phyloP scores from a whole-genome alignment of 1,284 basidiomycete genomes.

The Amylostereum areolatum region DNA sequence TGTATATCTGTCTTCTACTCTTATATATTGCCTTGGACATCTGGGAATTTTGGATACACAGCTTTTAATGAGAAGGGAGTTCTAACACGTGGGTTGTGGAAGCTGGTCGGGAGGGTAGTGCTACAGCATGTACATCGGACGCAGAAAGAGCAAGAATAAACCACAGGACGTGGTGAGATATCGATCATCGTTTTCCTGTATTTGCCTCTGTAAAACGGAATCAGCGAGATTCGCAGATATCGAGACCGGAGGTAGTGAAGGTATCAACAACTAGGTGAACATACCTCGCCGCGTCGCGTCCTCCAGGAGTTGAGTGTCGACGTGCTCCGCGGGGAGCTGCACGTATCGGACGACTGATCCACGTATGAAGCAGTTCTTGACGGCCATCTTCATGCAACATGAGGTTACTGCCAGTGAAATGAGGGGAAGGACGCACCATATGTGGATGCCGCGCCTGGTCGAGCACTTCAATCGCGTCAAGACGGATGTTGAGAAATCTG shows the following conservation, averaged over 20 bases:
- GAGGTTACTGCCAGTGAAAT: neutral
- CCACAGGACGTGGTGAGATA: neutral
- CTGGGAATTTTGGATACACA: too few species aligned
- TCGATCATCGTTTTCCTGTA: constrained; percentile 10
- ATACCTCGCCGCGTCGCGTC: constrained; percentile 94
- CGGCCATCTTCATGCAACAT: constrained; percentile 77
- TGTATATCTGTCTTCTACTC: neutral
- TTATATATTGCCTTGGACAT: too few species aligned
- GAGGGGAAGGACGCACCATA: constrained; percentile 61
- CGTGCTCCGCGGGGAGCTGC: constrained; percentile 85
- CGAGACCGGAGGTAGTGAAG: neutral
- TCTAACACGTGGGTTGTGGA: too few species aligned
- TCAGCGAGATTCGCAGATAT: neutral
- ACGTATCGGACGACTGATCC: constrained; percentile 98
- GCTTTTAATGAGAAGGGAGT: too few species aligned
- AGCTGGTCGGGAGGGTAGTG: neutral
- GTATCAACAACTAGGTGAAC: constrained; percentile 15
- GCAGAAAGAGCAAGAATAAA: neutral
- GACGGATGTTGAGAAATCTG: constrained; percentile 95
- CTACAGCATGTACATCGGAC: constrained; percentile 2
- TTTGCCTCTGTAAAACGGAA: constrained; percentile 9
- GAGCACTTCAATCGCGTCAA: constrained; percentile 91
- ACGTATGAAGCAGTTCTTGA: constrained; percentile 98
- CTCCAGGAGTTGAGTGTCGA: constrained; percentile 94
- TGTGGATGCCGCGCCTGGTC: constrained; percentile 95